phyloP scores from a whole-genome alignment of 305 asterid species.

The Rubia tinctorum region DNA sequence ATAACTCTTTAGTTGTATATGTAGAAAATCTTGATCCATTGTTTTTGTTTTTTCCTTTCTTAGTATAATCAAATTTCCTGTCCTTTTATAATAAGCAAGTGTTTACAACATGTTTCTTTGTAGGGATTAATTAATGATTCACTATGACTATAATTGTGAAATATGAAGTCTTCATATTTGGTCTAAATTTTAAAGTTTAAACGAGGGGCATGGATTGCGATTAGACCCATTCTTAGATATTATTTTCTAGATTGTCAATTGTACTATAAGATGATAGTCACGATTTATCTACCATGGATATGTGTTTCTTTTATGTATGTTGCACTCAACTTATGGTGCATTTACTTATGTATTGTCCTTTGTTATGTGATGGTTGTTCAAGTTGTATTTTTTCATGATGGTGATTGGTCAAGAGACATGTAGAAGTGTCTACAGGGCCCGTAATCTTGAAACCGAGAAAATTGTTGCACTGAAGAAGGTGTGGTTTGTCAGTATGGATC shows the following conservation, averaged over 20 bases:
- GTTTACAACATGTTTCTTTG: background rate
- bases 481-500: no score
- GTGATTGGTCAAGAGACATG: no score
- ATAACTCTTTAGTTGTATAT: background rate
- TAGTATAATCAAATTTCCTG: background rate
- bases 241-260: background rate
- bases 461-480: no score
- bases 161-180: background rate
- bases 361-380: constrained; percentile 13
- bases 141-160: no score
- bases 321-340: background rate
- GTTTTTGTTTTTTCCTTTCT: background rate
- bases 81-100: background rate
- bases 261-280: background rate
- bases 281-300: background rate
- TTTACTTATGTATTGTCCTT: background rate
- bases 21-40: background rate
- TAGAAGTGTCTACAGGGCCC: no score
- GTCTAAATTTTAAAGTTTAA: background rate
- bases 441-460: no score
- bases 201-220: background rate
- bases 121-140: background rate
- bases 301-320: background rate
- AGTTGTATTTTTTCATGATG: constrained; percentile 19
- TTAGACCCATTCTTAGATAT: background rate